Evolutionary conservation across 2,329 filamentous ascomycete genomes (phyloP).

Genomic region (Apiospora kogelbergensis): DNA sequence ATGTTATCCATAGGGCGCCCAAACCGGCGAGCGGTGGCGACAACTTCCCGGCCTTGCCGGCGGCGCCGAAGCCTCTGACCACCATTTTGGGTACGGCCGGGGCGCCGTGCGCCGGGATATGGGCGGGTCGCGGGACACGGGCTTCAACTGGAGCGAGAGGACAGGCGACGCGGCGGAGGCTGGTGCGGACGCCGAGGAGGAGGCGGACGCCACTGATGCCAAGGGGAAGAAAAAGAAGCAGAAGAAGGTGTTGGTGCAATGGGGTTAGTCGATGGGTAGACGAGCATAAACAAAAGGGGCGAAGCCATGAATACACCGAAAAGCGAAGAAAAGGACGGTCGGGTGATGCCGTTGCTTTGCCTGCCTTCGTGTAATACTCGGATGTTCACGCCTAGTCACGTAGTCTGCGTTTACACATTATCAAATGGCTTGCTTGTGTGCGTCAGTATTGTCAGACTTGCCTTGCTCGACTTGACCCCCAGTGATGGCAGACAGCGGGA

Average conservation of each 20-base stretch:
- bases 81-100: conserved; percentile 61
- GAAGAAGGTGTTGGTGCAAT: conserved; percentile 61
- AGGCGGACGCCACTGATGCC: conserved; percentile 21
- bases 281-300: neutral
- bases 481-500: neutral
- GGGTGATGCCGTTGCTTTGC: neutral
- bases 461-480: neutral
- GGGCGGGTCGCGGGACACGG: conserved; percentile 43
- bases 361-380: neutral
- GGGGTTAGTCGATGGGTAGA: conserved; percentile 43
- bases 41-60: conserved; percentile 80
- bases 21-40: conserved; percentile 43
- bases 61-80: conserved; percentile 67
- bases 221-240: conserved; percentile 60
- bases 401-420: neutral
- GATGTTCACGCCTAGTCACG: neutral
- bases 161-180: conserved; percentile 27
- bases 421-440: neutral
- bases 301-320: neutral
- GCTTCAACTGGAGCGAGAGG: conserved; percentile 47
- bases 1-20: conserved; percentile 13
- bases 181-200: neutral
- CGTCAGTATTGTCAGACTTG: neutral
- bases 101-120: conserved; percentile 56
- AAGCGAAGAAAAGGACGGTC: neutral